A percentile compares a stretch with the other conserved stretches of the same genome.
Evolutionary conservation across 2,329 filamentous ascomycete species (phyloP).

Genomic region (Pochonia chlamydosporia): DNA sequence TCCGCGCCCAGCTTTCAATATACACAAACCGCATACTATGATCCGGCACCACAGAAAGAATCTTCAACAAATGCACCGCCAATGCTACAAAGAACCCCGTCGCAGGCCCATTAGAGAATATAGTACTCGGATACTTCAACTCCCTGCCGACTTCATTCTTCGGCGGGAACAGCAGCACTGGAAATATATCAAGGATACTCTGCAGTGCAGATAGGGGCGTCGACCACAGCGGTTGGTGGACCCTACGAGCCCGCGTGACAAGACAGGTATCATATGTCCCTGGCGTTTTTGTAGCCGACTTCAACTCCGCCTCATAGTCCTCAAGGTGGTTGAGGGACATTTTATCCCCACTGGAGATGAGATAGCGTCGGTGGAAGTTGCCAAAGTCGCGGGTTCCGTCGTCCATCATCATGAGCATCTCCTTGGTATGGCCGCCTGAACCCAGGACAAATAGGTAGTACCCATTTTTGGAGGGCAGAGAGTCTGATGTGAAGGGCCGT

Average conservation of each 20-base stretch:
- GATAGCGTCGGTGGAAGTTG: slow-evolving; percentile 68
- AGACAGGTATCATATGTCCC: slow-evolving; percentile 58
- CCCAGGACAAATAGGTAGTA: slow-evolving; percentile 80
- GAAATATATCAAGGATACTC: slow-evolving; percentile 59
- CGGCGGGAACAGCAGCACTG: slow-evolving; percentile 41
- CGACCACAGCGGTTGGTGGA: slow-evolving; percentile 75
- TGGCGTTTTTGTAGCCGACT: slow-evolving; percentile 16
- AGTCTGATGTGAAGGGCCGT: background rate
- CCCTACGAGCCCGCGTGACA: slow-evolving; percentile 70
- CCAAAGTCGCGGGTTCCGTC: slow-evolving; percentile 45
- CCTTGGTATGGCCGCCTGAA: slow-evolving; percentile 88
- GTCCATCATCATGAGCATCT: slow-evolving; percentile 83
- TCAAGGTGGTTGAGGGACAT: slow-evolving; percentile 65
- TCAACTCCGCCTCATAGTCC: slow-evolving; percentile 32
- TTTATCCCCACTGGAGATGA: slow-evolving; percentile 70
- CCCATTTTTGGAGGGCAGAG: slow-evolving; percentile 13
- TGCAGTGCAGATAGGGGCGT: slow-evolving; percentile 63
- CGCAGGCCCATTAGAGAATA: slow-evolving; percentile 84
- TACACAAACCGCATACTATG: slow-evolving; percentile 70
- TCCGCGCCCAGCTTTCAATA: slow-evolving; percentile 88
- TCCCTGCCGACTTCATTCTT: slow-evolving; percentile 14
- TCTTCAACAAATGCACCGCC: slow-evolving; percentile 41
- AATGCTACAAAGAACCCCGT: slow-evolving; percentile 72
- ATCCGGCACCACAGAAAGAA: slow-evolving; percentile 37
- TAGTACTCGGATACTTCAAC: slow-evolving; percentile 59